Evolutionary conservation across 768 basidiomycete species (phyloP), one percentile per base, ranked within the genome.

Genomic region (Termitomyces sp.): DNA sequence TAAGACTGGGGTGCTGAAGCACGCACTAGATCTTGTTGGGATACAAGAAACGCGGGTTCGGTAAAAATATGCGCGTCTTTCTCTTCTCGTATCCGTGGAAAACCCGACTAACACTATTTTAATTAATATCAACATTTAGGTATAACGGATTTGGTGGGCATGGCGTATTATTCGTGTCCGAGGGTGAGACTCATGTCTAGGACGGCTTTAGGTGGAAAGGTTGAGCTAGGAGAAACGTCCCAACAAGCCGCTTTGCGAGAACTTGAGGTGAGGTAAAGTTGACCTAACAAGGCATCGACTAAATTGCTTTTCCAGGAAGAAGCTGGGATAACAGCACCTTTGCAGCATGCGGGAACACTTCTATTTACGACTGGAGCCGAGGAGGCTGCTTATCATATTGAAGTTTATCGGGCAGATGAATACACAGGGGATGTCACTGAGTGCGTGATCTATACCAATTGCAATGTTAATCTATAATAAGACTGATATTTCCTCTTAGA

Each of bases 21-120:
- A 56, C 45, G 14, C 46, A 38, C 20, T 59, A 91, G 86, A 72
- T 93, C 14, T 73, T 93, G 15, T 79, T 93, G 9, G 91, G 91
- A 4, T 83, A 82, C 67, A 93, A 93, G 73, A 92, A 92, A 70
- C 81, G 91, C 31, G 91, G 91, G 1, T 86, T 91, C 69, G 91
- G 91, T 31, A 74, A 74, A 42, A 79, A 82, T 62, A 77, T 83
- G 89, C 89, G 65, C 59, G 82, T 69, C 56, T 49, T 20, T 68
- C 11, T 17, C 17, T 15, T 46, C 38, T 17, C 38, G n/a, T 10
- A 10, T 14, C 15, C 14, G 14, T 47, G 1, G 12, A 15, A 40
- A 40, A 50, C 43, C 40, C 47, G 37, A 45, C 46, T 51, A 42
- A n/a, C 53, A 58, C 25, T 25, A 53, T 31, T 59, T 32, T n/a